Conservation (phyloP, 1,284 basidiomycete species). For the Ustilago crameri region DNA sequence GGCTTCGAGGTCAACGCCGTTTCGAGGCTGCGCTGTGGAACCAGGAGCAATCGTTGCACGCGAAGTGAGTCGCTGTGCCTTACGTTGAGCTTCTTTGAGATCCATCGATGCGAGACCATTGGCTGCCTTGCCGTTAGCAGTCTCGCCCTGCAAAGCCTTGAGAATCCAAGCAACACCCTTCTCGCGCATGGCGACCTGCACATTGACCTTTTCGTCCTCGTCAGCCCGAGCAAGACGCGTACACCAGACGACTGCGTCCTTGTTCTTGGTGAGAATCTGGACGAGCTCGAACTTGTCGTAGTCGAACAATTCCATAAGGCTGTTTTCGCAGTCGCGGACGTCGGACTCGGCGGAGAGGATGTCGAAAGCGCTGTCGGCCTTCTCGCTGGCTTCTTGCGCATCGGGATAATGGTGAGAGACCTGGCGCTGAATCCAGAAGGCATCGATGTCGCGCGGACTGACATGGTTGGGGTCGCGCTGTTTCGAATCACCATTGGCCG, state of each 20-base stretch:
- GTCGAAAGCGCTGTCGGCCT: constrained; percentile 84
- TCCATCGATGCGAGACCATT: constrained; percentile 77
- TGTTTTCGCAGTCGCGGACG: constrained; percentile 94
- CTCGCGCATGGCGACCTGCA: constrained; percentile 98
- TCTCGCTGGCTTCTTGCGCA: constrained; percentile 91
- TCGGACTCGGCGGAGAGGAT: constrained; percentile 87
- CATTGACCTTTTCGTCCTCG: constrained; percentile 88
- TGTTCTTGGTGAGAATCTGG: constrained; percentile 90
- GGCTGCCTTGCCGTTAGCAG: constrained; percentile 26
- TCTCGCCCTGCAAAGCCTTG: constrained; percentile 75
- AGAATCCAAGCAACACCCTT: constrained; percentile 96
- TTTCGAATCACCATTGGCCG: constrained; percentile 68
- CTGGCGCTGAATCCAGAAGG: constrained; percentile 97
- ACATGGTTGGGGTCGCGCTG: constrained; percentile 72
- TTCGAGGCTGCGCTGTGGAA: constrained; percentile 82
- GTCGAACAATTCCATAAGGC: constrained; percentile 96
- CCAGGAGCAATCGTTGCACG: constrained; percentile 90
- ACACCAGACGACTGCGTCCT: constrained; percentile 97
- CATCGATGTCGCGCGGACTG: constrained; percentile 90
- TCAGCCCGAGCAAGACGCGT: constrained; percentile 91
- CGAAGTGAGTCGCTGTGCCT: constrained; percentile 74
- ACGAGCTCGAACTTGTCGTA: constrained; percentile 90
- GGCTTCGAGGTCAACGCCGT: constrained; percentile 86
- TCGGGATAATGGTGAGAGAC: constrained; percentile 91
- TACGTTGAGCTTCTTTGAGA: constrained; percentile 73